These are phyloP conservation scores for Panus rudis DNA, from an alignment of 768 basidiomycete genomes.

Conservation along the genomic window DNA sequence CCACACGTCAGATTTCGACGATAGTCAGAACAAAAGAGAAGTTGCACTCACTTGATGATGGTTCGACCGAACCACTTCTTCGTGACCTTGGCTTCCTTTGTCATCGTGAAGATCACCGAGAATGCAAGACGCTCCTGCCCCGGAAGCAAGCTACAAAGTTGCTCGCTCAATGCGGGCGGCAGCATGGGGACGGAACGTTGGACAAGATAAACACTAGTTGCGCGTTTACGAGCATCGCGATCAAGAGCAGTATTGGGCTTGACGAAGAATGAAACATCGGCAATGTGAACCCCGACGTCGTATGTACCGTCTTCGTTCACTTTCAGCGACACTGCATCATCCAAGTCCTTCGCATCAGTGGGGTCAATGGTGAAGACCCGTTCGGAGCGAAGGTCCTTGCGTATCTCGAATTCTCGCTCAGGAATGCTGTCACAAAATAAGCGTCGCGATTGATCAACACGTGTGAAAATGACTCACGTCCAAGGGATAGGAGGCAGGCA, in stretches of 20 bases:
- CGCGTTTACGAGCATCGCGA: conserved; percentile 94
- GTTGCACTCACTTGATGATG: conserved; percentile 75
- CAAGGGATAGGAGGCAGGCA: conserved; percentile 95
- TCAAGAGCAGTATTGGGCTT: conserved; percentile 96
- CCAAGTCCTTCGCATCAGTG: conserved; percentile 80
- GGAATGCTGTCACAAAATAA: conserved; percentile 53
- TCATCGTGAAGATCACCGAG: conserved; percentile 83
- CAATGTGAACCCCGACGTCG: conserved; percentile 91
- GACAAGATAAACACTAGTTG: conserved; percentile 94
- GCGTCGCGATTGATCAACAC: conserved; percentile 11
- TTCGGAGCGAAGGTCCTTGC: conserved; percentile 80
- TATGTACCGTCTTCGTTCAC: conserved; percentile 87
- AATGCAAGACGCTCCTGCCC: conserved; percentile 88
- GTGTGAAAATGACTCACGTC: conserved; percentile 49
- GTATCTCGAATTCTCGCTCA: conserved; percentile 79
- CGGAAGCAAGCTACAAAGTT: conserved; percentile 86
- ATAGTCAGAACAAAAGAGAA: background rate
- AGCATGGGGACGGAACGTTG: conserved; percentile 97
- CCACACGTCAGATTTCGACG: background rate
- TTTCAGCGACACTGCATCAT: conserved; percentile 91
- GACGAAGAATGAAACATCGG: conserved; percentile 94
- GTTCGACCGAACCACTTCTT: conserved; percentile 94
- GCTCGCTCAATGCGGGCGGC: conserved; percentile 87
- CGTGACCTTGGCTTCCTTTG: conserved; percentile 70
- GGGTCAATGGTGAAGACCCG: conserved; percentile 95